Conservation (phyloP, 2,329 filamentous ascomycete genomes). For the Colletotrichum acutatum region DNA sequence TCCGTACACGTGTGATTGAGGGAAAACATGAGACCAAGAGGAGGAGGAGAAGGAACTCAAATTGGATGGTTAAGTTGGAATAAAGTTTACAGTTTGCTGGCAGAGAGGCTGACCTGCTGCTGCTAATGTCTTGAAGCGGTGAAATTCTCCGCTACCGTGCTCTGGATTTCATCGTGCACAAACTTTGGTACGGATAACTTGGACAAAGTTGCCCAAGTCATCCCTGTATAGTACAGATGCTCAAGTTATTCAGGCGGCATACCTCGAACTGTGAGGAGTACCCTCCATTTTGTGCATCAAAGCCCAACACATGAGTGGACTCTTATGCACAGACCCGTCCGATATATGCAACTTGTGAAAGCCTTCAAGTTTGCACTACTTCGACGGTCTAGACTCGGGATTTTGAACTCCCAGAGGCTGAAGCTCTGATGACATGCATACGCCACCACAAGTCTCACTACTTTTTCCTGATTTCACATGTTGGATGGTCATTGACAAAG, state of each 20-base stretch:
- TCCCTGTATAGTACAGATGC: neutral
- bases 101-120: neutral
- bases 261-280: neutral
- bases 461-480: constrained; percentile 7
- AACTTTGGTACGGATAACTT: too few relatives aligned
- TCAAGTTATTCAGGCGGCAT: neutral
- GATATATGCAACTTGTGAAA: neutral
- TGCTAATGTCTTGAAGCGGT: too few relatives aligned
- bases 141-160: too few relatives aligned
- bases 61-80: neutral
- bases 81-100: neutral
- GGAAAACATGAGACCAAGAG: neutral
- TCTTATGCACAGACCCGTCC: neutral
- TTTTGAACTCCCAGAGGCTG: neutral
- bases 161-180: neutral
- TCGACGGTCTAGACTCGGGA: neutral
- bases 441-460: neutral
- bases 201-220: neutral
- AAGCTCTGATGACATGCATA: neutral
- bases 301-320: neutral
- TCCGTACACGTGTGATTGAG: too few relatives aligned
- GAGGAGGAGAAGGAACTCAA: neutral
- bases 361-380: neutral
- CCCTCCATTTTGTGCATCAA: neutral
- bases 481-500: neutral